A percentile compares a stretch with the other conserved stretches of the same genome.
Evolutionary conservation across 306 rosid species (phyloP).

Genomic region (Malus domestica): DNA sequence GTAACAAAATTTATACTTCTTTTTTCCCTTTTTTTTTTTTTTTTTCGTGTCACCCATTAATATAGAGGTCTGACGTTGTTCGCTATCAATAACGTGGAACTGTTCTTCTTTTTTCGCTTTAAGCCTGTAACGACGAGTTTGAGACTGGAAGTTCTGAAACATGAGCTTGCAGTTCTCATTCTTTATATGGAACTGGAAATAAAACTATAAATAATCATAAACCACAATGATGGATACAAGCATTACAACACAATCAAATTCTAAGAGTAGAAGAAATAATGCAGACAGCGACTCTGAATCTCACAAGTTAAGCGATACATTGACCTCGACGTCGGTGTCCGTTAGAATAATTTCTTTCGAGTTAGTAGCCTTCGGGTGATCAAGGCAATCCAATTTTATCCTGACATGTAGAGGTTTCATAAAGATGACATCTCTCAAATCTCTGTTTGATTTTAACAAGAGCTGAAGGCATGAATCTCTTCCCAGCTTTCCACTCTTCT

Average conservation of each 20-base stretch:
- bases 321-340: conserved; percentile 51
- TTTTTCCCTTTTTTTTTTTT: too few relatives aligned
- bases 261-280: background rate
- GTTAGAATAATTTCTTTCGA: conserved; percentile 54
- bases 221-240: background rate
- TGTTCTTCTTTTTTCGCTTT: too few relatives aligned
- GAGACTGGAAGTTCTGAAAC: too few relatives aligned
- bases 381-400: conserved; percentile 45
- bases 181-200: too few relatives aligned
- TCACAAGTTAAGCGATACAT: conserved; percentile 37
- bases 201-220: background rate
- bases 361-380: conserved; percentile 71
- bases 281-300: background rate
- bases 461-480: conserved; percentile 45
- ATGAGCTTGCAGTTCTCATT: background rate
- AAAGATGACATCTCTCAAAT: conserved; percentile 66
- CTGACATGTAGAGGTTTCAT: conserved; percentile 63
- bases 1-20: too few relatives aligned
- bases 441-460: conserved; percentile 45
- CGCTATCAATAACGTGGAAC: too few relatives aligned
- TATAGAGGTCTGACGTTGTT: too few relatives aligned
- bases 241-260: background rate
- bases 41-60: too few relatives aligned
- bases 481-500: conserved; percentile 35
- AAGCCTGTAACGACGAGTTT: too few relatives aligned